Evolutionary conservation across 768 basidiomycete species (phyloP).

Genomic region (Mycena chlorophos): DNA sequence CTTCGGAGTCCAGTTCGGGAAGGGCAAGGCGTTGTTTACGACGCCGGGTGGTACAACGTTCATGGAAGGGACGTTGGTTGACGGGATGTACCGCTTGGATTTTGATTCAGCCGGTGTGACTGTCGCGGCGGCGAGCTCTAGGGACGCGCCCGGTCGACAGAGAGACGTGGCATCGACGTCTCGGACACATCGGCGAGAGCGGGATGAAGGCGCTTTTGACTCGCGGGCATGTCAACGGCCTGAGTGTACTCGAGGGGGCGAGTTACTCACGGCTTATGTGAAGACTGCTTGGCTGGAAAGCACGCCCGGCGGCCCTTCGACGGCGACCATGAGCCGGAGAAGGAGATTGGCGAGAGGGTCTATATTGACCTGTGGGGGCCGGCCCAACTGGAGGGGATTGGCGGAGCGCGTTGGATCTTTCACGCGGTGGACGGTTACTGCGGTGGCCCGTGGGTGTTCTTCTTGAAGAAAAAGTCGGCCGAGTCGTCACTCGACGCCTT

Average conservation of each 20-base stretch:
- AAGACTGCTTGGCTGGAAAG: slow-evolving; percentile 6
- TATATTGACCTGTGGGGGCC: slow-evolving; percentile 14
- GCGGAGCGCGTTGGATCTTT: background rate
- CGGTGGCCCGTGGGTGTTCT: slow-evolving; percentile 1
- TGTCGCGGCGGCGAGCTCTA: background rate
- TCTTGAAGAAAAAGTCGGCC: background rate
- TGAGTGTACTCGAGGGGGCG: background rate
- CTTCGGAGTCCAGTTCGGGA: background rate
- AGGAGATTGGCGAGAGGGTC: slow-evolving; percentile 2
- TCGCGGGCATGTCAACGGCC: slow-evolving; percentile 5
- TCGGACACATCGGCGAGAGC: slow-evolving; percentile 6
- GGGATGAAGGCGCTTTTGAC: background rate
- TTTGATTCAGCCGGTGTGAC: background rate
- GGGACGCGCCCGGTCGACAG: background rate
- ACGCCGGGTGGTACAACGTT: background rate
- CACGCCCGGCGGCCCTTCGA: slow-evolving; percentile 6
- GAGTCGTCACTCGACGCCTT: background rate
- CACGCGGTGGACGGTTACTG: slow-evolving; percentile 5
- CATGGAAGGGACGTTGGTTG: background rate
- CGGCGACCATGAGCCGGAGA: slow-evolving; percentile 6
- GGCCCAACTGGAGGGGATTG: background rate
- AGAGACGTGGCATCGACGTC: slow-evolving; percentile 12
- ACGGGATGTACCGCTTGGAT: slow-evolving; percentile 2
- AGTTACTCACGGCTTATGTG: slow-evolving; percentile 5
- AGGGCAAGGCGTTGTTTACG: background rate